Evolutionary conservation across 768 basidiomycete species (phyloP).

Genomic region (Calvatia gigantea): DNA sequence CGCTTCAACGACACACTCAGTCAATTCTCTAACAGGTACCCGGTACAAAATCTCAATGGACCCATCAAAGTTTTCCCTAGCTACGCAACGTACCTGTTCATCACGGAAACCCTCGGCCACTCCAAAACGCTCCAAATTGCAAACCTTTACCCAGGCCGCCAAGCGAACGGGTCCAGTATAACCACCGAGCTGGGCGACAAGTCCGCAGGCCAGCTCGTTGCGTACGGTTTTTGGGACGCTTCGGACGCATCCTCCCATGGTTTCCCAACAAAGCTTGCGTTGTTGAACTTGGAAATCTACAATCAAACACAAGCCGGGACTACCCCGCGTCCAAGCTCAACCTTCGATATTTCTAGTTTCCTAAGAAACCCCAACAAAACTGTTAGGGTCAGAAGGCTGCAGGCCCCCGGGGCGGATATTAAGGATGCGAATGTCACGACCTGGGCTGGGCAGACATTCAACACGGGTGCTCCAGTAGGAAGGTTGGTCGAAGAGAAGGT

Average conservation of each 20-base stretch:
- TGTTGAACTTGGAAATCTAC: conserved; percentile 49
- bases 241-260: conserved; percentile 19
- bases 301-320: conserved; percentile 38
- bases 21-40: conserved; percentile 33
- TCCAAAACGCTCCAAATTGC: conserved; percentile 41
- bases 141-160: conserved; percentile 50
- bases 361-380: conserved; percentile 22
- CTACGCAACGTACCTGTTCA: conserved; percentile 50
- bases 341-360: conserved; percentile 44
- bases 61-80: conserved; percentile 48
- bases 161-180: conserved; percentile 48
- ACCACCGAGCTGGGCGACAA: conserved; percentile 46
- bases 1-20: not conserved
- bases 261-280: conserved; percentile 42
- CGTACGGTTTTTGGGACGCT: conserved; percentile 49
- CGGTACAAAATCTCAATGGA: conserved; percentile 45
- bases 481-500: conserved; percentile 35
- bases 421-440: conserved; percentile 39
- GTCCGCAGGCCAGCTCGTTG: conserved; percentile 45
- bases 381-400: conserved; percentile 38
- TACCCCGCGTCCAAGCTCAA: conserved; percentile 33
- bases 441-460: conserved; percentile 51
- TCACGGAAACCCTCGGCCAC: conserved; percentile 42
- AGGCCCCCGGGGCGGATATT: conserved; percentile 47
- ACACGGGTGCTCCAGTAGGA: conserved; percentile 36